phyloP scores from a whole-genome alignment of 495 filamentous ascomycete species.

The Aspergillus wentii region DNA sequence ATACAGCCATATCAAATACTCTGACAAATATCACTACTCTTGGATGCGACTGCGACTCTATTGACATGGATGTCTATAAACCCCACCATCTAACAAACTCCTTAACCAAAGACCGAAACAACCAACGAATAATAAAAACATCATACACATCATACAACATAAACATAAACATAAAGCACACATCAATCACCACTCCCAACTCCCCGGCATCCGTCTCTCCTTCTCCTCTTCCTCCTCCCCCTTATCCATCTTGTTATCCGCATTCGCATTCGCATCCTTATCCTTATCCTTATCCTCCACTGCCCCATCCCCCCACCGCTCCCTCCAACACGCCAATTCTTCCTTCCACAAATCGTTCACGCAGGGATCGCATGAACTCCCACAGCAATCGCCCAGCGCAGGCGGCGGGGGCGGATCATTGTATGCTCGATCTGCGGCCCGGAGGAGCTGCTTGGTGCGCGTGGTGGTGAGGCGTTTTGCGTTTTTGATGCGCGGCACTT shows the following conservation, averaged over 20 bases:
- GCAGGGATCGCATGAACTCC: constrained; percentile 40
- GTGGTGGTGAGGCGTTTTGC: constrained; percentile 28
- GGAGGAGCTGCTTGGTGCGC: constrained; percentile 35
- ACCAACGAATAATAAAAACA: too few relatives aligned
- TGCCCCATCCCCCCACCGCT: constrained; percentile 29
- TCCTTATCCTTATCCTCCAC: constrained; percentile 11
- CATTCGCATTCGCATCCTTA: background rate
- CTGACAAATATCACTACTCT: too few relatives aligned
- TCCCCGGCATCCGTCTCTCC: constrained; percentile 17
- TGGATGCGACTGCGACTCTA: too few relatives aligned
- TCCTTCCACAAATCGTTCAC: constrained; percentile 37
- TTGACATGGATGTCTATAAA: too few relatives aligned
- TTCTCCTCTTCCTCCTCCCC: constrained; percentile 7
- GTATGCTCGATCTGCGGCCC: constrained; percentile 25
- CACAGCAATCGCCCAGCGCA: constrained; percentile 34
- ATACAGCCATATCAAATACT: too few relatives aligned
- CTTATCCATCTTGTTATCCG: constrained; percentile 11
- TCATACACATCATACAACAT: too few relatives aligned
- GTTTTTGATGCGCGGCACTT: constrained; percentile 26
- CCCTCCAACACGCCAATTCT: constrained; percentile 35
- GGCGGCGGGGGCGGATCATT: constrained; percentile 35
- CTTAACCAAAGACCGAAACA: too few relatives aligned
- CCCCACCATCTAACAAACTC: too few relatives aligned
- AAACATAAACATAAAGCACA: too few relatives aligned
- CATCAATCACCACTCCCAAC: constrained; percentile 19